Evolutionary conservation across 768 basidiomycete species (phyloP).

Genomic region (Infundibulicybe gibba): DNA sequence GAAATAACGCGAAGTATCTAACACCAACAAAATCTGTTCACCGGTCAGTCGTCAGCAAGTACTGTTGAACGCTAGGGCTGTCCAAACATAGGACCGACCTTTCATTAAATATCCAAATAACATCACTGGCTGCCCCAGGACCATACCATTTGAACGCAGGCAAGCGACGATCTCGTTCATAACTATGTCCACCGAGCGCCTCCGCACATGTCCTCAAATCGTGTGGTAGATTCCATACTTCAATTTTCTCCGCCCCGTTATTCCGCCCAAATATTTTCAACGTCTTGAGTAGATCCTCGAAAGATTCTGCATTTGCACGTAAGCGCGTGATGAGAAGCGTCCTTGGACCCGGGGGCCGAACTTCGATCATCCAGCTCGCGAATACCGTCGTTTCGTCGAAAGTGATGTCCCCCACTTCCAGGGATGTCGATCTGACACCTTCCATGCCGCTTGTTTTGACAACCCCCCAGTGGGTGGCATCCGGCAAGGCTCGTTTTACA

Average conservation of each 20-base stretch:
- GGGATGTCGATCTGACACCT: slow-evolving; percentile 1
- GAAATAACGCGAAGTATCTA: too few species aligned
- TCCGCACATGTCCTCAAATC: slow-evolving; percentile 22
- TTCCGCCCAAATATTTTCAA: slow-evolving; percentile 30
- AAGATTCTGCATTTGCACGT: slow-evolving; percentile 20
- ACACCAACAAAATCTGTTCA: too few species aligned
- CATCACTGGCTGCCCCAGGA: slow-evolving; percentile 19
- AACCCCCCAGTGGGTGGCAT: slow-evolving; percentile 27
- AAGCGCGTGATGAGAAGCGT: slow-evolving; percentile 44
- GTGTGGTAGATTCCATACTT: slow-evolving; percentile 42
- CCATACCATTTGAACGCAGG: slow-evolving; percentile 51
- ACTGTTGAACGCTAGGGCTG: too few species aligned
- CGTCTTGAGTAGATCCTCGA: slow-evolving; percentile 28
- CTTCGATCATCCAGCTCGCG: slow-evolving; percentile 45
- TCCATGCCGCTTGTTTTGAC: not conserved
- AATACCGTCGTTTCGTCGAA: slow-evolving; percentile 14
- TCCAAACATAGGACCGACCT: too few species aligned
- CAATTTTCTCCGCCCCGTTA: slow-evolving; percentile 31
- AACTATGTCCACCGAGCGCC: slow-evolving; percentile 24
- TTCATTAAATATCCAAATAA: slow-evolving; percentile 49
- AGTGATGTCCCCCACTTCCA: not conserved
- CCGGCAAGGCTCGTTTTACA: slow-evolving; percentile 9
- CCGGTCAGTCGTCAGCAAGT: too few species aligned
- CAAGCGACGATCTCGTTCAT: slow-evolving; percentile 33
- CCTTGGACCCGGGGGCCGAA: slow-evolving; percentile 19